These are phyloP conservation scores for Penicillium hordei DNA, from an alignment of 2,329 filamentous ascomycete genomes.

Conservation along the genomic window DNA sequence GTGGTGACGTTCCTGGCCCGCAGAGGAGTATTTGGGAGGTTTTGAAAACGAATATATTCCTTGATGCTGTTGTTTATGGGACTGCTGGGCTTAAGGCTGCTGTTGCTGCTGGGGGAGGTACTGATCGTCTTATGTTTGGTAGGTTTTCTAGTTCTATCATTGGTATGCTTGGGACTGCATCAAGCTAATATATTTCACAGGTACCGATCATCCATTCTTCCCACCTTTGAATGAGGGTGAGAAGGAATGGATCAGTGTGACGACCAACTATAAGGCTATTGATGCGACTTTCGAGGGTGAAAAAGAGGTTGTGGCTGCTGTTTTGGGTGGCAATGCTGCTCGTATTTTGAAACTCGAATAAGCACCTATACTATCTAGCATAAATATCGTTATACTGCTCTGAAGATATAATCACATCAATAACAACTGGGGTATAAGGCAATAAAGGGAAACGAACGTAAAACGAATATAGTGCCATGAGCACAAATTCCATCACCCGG, in stretches of 20 bases:
- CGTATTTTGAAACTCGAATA: conserved; percentile 42
- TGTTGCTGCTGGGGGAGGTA: conserved; percentile 63
- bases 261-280: conserved; percentile 49
- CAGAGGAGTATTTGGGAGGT: conserved; percentile 63
- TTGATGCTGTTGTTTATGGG: conserved; percentile 67
- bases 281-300: conserved; percentile 37
- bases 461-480: background rate
- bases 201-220: conserved; percentile 49
- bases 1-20: conserved; percentile 61
- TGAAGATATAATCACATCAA: background rate
- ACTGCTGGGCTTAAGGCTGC: conserved; percentile 67
- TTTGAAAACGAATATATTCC: conserved; percentile 73
- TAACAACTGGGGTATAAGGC: background rate
- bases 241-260: conserved; percentile 48
- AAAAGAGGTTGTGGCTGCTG: conserved; percentile 31
- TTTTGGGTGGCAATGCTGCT: conserved; percentile 48
- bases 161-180: background rate
- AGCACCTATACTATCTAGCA: background rate
- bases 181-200: conserved; percentile 22
- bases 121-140: conserved; percentile 46
- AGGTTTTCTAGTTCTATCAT: conserved; percentile 6
- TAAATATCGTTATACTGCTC: background rate
- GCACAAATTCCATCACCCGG: background rate
- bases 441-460: background rate
- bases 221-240: conserved; percentile 40